Evolutionary conservation across 495 filamentous ascomycete species (phyloP), one percentile per base, ranked within the genome.

Genomic region (Penicillium lagena): DNA sequence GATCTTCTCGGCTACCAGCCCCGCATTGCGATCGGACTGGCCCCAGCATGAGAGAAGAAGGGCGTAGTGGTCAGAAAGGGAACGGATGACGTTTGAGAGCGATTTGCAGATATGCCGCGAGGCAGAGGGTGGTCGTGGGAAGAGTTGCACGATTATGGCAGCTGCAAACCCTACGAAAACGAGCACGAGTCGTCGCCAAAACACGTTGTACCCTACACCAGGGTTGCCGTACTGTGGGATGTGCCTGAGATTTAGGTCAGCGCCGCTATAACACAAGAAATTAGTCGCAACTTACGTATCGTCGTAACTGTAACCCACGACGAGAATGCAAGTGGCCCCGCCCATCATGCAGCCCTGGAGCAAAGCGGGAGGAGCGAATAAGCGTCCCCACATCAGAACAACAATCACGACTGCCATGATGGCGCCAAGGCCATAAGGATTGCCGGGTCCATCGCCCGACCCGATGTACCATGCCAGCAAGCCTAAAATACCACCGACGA

Each of bases 381-480:
- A 42, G 13, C 70, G 61, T 37, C 34, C 44, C 66, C 68, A 72
- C 43, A 74, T 56, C 10, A 69, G 37, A 7, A 69, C 39, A 0
- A 54, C 12, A 9, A 70, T 37, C n/a, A 67, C 47, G 7, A 60
- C 59, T 8, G 59, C 70, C 43, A 66, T 46, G 9, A 64, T 52
- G 4, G 66, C 68, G 1, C 59, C 56, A 10, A 74, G 49, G 4
- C 69, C 69, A 28, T 68, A 71, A 0, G 71, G 58, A 40, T 72
- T 73, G 12, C 69, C 71, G 9, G 42, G 31, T 2, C 69, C 71
- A 40, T 59, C 45, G 1, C 63, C 71, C 2, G 69, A 71, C 0
- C 69, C 71, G 37, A 74, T 70, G 40, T 74, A 74, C 71, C 69
- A 74, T 12, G 56, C 64, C 12, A 71, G 50, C 36, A 72, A 40